Evolutionary conservation across 768 basidiomycete species (phyloP), one percentile per base, ranked within the genome.

Genomic region (Amanita pseudoporphyria): DNA sequence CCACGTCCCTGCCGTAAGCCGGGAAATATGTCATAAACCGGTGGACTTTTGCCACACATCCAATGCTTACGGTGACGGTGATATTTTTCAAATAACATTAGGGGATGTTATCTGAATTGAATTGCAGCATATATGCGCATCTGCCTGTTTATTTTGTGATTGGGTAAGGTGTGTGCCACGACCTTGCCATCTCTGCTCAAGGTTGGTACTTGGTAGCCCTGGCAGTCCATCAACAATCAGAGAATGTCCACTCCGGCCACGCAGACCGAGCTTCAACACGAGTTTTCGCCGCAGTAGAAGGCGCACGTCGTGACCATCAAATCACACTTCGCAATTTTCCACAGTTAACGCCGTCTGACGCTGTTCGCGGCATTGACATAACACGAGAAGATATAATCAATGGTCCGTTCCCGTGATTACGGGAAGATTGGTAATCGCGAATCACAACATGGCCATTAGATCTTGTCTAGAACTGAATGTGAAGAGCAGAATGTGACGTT

Each of bases 21-120:
- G 47, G 38, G 47, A 32, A 49, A 49, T 28, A 49, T 49, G 47
- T 49, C 39, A 22, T 41, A 30, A 21, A 22, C 39, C 39, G 39
- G 21, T 24, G 24, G 13, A n/a, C 24, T 10, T 26, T 28, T 24
- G 5, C 36, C 36, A 49, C 47, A 39, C 10, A 26, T 4, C 16
- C 37, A 40, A 18, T 16, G 19, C 28, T 26, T 41, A 30, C 31
- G 38, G 37, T 38, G 47, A 40, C 47, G 47, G 37, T 48, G 38
- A 22, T 43, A 22, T 14, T 18, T n/a, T 16, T 28, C 19, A 9
- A 28, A n/a, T 37, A 37, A 16, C 36, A 9, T 37, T 37, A 6
- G 13, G 18, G 36, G n/a, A 3, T 18, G 16, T 37, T 37, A 6
- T 16, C 36, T 18, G n/a, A n/a, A n/a, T n/a, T n/a, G n/a, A n/a